These are phyloP conservation scores for Ceratobasidium sp. DNA, from an alignment of 1,284 basidiomycete species.

Conservation along the genomic window DNA sequence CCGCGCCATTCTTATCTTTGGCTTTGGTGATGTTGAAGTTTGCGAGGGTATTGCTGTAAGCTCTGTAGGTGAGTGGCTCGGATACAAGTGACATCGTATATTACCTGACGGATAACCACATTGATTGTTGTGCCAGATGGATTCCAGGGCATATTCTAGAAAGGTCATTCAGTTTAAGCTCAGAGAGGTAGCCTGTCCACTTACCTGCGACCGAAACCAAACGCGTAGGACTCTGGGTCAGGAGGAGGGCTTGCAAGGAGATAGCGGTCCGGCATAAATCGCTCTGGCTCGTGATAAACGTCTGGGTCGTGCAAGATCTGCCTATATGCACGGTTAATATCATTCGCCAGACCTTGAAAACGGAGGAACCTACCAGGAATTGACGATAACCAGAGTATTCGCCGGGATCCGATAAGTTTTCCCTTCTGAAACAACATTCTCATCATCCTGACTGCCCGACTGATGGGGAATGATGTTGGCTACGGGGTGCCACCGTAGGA, in stretches of 20 bases:
- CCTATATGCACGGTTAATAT: conserved; percentile 22
- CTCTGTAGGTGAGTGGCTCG: neutral
- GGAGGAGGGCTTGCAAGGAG: conserved; percentile 74
- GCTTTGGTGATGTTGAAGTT: conserved; percentile 30
- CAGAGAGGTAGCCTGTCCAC: neutral
- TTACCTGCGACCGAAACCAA: conserved; percentile 25
- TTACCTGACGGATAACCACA: conserved; percentile 26
- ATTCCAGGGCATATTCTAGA: conserved; percentile 26
- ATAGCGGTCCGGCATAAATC: conserved; percentile 92
- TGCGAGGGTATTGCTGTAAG: conserved; percentile 7
- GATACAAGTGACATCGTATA: neutral
- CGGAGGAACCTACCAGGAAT: neutral
- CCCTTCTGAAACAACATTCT: neutral
- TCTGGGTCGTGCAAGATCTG: conserved; percentile 80
- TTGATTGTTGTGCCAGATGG: conserved; percentile 22
- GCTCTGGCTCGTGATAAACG: conserved; percentile 89
- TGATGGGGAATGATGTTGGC: conserved; percentile 10
- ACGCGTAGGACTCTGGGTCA: conserved; percentile 11
- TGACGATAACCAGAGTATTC: neutral
- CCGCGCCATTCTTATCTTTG: conserved; percentile 19
- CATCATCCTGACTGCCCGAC: conserved; percentile 8
- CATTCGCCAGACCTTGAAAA: no score
- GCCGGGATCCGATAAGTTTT: conserved; percentile 31
- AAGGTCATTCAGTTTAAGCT: neutral
- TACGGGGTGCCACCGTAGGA: conserved; percentile 15